Evolutionary conservation across 352 stramenopile species (phyloP).

Genomic region (Phytophthora sp.): DNA sequence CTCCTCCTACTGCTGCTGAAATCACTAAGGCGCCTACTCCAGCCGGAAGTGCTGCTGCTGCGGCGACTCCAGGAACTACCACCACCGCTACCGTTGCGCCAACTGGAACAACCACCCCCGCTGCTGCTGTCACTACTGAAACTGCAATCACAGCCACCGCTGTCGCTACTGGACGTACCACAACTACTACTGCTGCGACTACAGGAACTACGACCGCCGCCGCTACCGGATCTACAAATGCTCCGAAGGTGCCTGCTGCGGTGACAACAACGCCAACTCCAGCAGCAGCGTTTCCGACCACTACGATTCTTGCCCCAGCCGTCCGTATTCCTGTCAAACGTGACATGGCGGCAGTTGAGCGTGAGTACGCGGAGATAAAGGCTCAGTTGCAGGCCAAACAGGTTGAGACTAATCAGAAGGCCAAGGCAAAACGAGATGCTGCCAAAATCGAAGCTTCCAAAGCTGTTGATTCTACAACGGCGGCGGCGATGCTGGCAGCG

Average conservation of each 20-base stretch:
- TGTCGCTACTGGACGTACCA: neutral
- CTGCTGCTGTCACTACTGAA: neutral
- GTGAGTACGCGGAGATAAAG: constrained; percentile 70
- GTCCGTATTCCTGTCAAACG: constrained; percentile 18
- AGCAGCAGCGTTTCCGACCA: neutral
- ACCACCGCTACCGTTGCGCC: neutral
- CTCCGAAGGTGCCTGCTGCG: too few species aligned
- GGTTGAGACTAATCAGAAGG: constrained; percentile 43
- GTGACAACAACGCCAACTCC: neutral
- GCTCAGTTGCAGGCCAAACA: constrained; percentile 59
- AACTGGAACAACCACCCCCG: neutral
- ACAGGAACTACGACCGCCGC: neutral
- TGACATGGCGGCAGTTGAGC: constrained; percentile 43
- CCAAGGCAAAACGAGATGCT: constrained; percentile 30
- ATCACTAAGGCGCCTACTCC: too few species aligned
- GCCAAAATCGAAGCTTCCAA: constrained; percentile 24
- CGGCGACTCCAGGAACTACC: neutral
- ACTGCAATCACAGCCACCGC: neutral
- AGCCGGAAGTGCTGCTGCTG: neutral
- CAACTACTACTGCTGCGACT: neutral
- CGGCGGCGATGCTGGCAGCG: constrained; percentile 16
- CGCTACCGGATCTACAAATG: too few species aligned
- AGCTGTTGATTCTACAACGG: neutral
- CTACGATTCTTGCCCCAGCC: constrained; percentile 4
- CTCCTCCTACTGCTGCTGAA: too few species aligned